Percentiles rank a stretch among this genome's conserved stretches.
phyloP scores from a whole-genome alignment of 768 basidiomycete species.

The Pulveroboletus ravenelii region DNA sequence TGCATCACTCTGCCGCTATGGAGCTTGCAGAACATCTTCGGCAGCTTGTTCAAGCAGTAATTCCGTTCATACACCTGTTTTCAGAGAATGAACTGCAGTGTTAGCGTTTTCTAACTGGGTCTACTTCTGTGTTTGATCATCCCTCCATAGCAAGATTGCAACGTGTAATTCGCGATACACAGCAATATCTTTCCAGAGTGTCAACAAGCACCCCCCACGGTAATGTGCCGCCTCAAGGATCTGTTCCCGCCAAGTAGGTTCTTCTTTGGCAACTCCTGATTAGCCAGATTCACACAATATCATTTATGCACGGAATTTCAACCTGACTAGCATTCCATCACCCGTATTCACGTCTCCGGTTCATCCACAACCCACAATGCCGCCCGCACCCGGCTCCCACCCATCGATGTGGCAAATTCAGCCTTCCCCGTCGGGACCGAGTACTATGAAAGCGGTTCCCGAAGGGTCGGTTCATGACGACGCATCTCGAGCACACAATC shows the following conservation, averaged over 20 bases:
- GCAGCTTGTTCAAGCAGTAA: conserved; percentile 17
- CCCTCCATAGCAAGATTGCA: conserved; percentile 17
- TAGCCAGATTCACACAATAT: conserved; percentile 1
- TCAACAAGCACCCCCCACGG: neutral
- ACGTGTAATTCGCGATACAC: conserved; percentile 11
- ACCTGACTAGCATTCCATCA: neutral
- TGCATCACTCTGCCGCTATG: neutral
- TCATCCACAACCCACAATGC: neutral
- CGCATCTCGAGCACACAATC: neutral
- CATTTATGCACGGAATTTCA: neutral
- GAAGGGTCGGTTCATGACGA: neutral
- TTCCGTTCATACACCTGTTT: conserved; percentile 20
- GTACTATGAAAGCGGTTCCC: neutral
- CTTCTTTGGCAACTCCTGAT: neutral
- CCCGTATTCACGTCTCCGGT: neutral
- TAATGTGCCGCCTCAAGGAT: neutral
- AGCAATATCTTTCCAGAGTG: neutral
- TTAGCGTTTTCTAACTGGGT: conserved; percentile 1
- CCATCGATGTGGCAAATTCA: neutral
- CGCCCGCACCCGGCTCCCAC: neutral
- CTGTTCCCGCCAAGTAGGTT: conserved; percentile 11
- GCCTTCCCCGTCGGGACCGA: neutral
- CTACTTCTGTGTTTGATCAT: neutral
- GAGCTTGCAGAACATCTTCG: conserved; percentile 12
- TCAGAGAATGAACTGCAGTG: conserved; percentile 21